These are phyloP conservation scores for Gracilaria vermiculophylla DNA, from an alignment of 23 red algal genomes.

Conservation along the genomic window DNA sequence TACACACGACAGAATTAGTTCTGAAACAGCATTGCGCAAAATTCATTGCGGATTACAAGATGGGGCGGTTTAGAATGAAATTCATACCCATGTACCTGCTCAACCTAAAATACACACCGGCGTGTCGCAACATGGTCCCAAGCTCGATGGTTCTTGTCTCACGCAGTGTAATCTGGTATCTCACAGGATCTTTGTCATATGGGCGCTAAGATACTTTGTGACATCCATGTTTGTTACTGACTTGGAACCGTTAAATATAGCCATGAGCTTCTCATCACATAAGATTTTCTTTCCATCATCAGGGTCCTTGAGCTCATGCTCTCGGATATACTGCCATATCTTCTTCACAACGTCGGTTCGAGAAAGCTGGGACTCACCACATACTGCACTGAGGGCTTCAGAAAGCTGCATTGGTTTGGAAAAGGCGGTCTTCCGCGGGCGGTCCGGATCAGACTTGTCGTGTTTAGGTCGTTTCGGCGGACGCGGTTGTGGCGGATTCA, in stretches of 20 bases:
- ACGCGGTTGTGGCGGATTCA: conserved; percentile 1
- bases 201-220: conserved; percentile 84
- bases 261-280: conserved; percentile 87
- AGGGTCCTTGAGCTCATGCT: conserved; percentile 79
- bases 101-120: not conserved
- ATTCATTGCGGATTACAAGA: not conserved
- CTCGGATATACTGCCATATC: conserved; percentile 90
- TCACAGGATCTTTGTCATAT: conserved; percentile 66
- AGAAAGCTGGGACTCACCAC: conserved; percentile 69
- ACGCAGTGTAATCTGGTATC: not conserved
- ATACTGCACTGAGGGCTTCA: conserved; percentile 57
- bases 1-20: not conserved
- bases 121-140: not conserved
- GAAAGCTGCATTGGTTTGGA: conserved; percentile 74
- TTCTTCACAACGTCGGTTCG: conserved; percentile 78
- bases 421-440: conserved; percentile 41
- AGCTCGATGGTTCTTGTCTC: not conserved
- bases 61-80: not conserved
- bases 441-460: conserved; percentile 10
- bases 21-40: not conserved
- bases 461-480: conserved; percentile 57
- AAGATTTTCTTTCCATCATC: conserved; percentile 71
- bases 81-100: not conserved
- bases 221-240: conserved; percentile 77
- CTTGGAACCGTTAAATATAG: conserved; percentile 68